phyloP scores from a whole-genome alignment of 441 rosid species.

The Kokia cookei region DNA sequence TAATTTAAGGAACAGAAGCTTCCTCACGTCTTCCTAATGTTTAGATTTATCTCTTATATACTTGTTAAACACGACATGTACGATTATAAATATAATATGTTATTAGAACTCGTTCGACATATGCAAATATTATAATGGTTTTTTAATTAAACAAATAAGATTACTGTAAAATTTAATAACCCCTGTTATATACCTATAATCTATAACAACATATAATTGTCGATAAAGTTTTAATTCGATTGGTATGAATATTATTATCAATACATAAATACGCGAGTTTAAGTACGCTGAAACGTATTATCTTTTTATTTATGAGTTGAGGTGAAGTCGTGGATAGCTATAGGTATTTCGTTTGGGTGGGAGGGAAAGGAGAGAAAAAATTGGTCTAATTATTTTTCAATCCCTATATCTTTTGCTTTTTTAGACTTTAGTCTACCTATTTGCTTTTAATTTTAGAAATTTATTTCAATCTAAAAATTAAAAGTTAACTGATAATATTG shows the following conservation, averaged over 20 bases:
- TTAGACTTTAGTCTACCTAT: too few relatives aligned
- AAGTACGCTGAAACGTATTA: fast-evolving
- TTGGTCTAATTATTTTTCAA: too few relatives aligned
- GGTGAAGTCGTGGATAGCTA: fast-evolving
- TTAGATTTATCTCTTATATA: neutral
- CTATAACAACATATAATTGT: too few relatives aligned
- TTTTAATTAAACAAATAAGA: neutral
- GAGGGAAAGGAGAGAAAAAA: too few relatives aligned
- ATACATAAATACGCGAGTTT: too few relatives aligned
- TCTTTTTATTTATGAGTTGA: fast-evolving
- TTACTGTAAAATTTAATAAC: neutral
- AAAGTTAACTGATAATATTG: too few relatives aligned
- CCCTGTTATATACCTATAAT: too few relatives aligned
- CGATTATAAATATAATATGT: neutral
- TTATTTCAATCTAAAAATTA: too few relatives aligned
- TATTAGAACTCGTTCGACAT: neutral
- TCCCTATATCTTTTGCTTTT: too few relatives aligned
- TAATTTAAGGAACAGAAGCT: conserved; percentile 21
- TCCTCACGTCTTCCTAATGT: conserved; percentile 15
- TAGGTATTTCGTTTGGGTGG: too few relatives aligned
- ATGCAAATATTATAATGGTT: neutral
- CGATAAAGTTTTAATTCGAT: too few relatives aligned
- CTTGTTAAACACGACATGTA: neutral
- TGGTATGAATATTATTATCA: fast-evolving
- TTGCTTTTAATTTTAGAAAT: too few relatives aligned